Percentiles rank a stretch among this genome's conserved stretches.
Conservation (phyloP, 1,284 basidiomycete genomes). For the Farysia itapuensis region DNA sequence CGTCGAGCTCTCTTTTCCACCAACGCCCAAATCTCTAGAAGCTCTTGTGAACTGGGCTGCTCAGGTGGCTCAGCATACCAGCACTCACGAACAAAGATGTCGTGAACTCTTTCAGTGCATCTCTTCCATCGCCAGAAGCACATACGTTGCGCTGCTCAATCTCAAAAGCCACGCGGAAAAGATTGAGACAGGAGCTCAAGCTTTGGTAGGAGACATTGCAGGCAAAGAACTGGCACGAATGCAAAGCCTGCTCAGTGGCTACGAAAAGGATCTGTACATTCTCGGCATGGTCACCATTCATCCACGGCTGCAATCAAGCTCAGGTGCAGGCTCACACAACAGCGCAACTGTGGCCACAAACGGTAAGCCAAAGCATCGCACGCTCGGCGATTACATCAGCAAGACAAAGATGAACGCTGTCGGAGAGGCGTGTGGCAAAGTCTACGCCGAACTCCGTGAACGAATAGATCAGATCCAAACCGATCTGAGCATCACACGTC, state of each 20-base stretch:
- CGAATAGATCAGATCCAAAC: slow-evolving; percentile 26
- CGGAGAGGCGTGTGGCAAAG: slow-evolving; percentile 39
- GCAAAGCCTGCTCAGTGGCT: slow-evolving; percentile 46
- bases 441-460: slow-evolving; percentile 35
- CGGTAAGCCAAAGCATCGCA: slow-evolving; percentile 28
- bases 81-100: slow-evolving; percentile 5
- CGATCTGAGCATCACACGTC: slow-evolving; percentile 28
- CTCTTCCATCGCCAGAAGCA: slow-evolving; percentile 41
- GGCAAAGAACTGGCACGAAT: slow-evolving; percentile 46
- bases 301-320: slow-evolving; percentile 29
- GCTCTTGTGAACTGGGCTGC: slow-evolving; percentile 41
- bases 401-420: slow-evolving; percentile 43
- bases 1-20: slow-evolving; percentile 33
- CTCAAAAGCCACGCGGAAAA: slow-evolving; percentile 47
- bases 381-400: slow-evolving; percentile 52
- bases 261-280: slow-evolving; percentile 47
- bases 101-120: slow-evolving; percentile 30
- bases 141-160: slow-evolving; percentile 48
- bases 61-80: slow-evolving; percentile 8
- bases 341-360: slow-evolving; percentile 1
- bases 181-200: slow-evolving; percentile 38
- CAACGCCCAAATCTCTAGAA: slow-evolving; percentile 44
- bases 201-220: slow-evolving; percentile 33
- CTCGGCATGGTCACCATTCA: slow-evolving; percentile 49
- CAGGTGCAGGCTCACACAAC: not conserved